Conservation (phyloP, 129 eudicot species). For the Silybum marianum region DNA sequence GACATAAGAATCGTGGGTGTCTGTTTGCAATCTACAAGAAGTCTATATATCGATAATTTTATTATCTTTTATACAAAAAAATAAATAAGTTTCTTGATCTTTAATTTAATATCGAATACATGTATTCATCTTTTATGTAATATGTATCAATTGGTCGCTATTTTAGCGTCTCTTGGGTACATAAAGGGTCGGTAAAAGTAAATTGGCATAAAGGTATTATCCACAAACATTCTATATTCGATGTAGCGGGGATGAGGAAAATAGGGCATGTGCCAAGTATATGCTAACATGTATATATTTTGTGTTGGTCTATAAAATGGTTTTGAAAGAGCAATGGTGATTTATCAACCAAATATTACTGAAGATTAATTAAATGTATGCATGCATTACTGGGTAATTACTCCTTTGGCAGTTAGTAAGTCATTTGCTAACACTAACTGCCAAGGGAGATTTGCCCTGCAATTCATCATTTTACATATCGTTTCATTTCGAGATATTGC, state of each 20-base stretch:
- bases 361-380: neutral
- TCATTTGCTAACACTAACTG: neutral
- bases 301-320: neutral
- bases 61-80: neutral
- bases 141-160: neutral
- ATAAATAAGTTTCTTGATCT: neutral
- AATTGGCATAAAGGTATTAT: too few species aligned
- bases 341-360: neutral
- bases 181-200: neutral
- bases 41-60: neutral
- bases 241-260: neutral
- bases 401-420: constrained; percentile 23
- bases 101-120: neutral
- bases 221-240: too few species aligned
- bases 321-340: neutral
- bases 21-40: neutral
- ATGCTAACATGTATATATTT: neutral
- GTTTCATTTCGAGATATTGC: neutral
- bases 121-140: neutral
- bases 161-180: neutral
- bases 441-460: constrained; percentile 28
- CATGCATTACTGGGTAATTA: constrained; percentile 21
- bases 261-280: constrained; percentile 7
- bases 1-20: neutral
- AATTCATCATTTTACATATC: constrained; percentile 5